phyloP scores from a whole-genome alignment of 139 green algal genomes.

The Chlamydomonas applanata region DNA sequence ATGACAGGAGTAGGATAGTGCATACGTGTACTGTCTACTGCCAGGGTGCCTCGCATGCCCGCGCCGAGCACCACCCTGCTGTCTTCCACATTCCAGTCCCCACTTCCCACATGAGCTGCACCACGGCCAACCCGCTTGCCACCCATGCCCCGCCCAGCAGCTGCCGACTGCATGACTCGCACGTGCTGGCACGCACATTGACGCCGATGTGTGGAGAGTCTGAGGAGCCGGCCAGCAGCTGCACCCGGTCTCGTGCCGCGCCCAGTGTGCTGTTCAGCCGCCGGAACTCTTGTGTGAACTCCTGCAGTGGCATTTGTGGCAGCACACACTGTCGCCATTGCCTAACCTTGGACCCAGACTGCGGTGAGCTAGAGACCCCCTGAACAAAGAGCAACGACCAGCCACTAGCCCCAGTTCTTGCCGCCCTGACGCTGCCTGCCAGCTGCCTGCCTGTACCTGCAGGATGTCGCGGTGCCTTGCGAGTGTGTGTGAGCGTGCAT shows the following conservation, averaged over 20 bases:
- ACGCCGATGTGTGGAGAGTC: conserved; percentile 31
- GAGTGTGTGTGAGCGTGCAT: conserved; percentile 82
- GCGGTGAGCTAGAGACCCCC: not conserved
- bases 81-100: no score
- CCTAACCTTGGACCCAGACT: no score
- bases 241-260: conserved; percentile 63
- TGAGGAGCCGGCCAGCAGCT: conserved; percentile 60
- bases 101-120: no score
- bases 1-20: no score
- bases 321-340: no score
- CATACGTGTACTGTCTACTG: no score
- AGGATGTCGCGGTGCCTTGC: conserved; percentile 92
- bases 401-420: no score
- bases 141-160: not conserved
- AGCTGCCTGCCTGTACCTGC: conserved; percentile 46
- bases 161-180: not conserved
- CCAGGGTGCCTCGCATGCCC: no score
- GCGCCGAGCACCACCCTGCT: no score
- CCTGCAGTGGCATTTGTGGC: not conserved
- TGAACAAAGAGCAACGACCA: not conserved
- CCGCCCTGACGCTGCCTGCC: no score
- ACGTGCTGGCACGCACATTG: conserved; percentile 41
- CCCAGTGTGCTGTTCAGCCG: conserved; percentile 63
- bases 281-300: conserved; percentile 69
- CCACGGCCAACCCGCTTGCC: no score